Evolutionary conservation across 495 filamentous ascomycete genomes (phyloP), one percentile per base, ranked within the genome.

Genomic region (Cryomyces minteri): DNA sequence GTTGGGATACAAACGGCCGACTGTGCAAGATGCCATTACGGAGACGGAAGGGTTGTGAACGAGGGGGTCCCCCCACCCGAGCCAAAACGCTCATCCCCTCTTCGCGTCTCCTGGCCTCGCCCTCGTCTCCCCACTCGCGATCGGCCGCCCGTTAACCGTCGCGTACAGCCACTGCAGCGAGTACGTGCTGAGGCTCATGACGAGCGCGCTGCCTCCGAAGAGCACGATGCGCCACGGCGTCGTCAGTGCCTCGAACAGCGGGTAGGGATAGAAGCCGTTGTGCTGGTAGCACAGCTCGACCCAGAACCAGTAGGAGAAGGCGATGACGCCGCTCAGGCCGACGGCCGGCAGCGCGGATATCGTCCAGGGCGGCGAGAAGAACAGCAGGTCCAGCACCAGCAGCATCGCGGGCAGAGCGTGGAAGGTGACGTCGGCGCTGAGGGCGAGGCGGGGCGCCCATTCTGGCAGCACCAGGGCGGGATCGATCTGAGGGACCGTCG

Each of bases 231-330:
- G 72, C 49, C 80, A 72, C 47, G 65, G 55, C 1, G 73, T 76
- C 39, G 60, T 65, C 30, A 90, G 58, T 18, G 74, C 58, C 4
- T 68, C 75, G 48, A 94, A 82, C 11, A 93, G 70, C 4, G 87
- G 86, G 65, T 94, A 94, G 4, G 87, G 87, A 51, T 93, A 94
- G 75, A 75, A 87, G 56, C 83, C 82, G 52, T 93, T 93, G 43
- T 72, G 62, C 12, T 62, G 51, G 53, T 77, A 84, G 64, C 84
- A 92, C 28, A 70, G 69, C 58, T 94, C 84, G 5, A 93, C 72
- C 87, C 87, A 93, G 46, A 79, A 71, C 84, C 84, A 94, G 60
- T 94, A 94, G 10, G 65, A 61, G 44, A 85, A 73, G 2, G 83
- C 84, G 47, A 92, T 64, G 12, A 55, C 52, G 31, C 67, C 66